Conservation (phyloP, 345 rosid species). For the Citrus reticulata region DNA sequence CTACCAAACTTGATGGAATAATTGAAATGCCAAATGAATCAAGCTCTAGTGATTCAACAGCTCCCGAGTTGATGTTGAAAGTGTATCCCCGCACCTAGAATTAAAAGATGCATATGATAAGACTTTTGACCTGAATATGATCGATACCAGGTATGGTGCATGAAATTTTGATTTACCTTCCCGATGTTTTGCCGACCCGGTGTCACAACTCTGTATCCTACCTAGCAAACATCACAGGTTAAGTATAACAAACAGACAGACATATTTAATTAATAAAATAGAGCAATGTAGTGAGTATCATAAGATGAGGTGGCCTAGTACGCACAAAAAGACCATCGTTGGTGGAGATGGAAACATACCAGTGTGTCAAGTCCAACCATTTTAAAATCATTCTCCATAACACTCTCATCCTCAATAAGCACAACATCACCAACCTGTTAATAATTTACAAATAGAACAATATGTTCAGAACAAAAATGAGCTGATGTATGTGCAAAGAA, state of each 20-base stretch:
- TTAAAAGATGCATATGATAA: not conserved
- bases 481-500: not conserved
- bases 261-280: not conserved
- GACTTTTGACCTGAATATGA: not conserved
- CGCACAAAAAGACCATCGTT: not conserved
- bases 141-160: conserved; percentile 1
- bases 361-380: conserved; percentile 78
- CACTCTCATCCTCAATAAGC: conserved; percentile 66
- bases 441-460: conserved; percentile 1
- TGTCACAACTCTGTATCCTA: conserved; percentile 81
- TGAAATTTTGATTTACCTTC: conserved; percentile 44
- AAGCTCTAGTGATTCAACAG: conserved; percentile 72
- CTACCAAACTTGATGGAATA: conserved; percentile 88
- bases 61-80: conserved; percentile 74
- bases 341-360: conserved; percentile 35
- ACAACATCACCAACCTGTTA: conserved; percentile 84
- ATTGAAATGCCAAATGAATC: conserved; percentile 87
- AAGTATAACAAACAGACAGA: not conserved
- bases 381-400: conserved; percentile 53
- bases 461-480: not conserved
- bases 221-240: conserved; percentile 46
- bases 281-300: not conserved
- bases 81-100: conserved; percentile 80
- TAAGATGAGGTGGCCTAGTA: not conserved
- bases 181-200: conserved; percentile 57